Evolutionary conservation across 306 rosid species (phyloP).

Genomic region (Vigna hirtella): DNA sequence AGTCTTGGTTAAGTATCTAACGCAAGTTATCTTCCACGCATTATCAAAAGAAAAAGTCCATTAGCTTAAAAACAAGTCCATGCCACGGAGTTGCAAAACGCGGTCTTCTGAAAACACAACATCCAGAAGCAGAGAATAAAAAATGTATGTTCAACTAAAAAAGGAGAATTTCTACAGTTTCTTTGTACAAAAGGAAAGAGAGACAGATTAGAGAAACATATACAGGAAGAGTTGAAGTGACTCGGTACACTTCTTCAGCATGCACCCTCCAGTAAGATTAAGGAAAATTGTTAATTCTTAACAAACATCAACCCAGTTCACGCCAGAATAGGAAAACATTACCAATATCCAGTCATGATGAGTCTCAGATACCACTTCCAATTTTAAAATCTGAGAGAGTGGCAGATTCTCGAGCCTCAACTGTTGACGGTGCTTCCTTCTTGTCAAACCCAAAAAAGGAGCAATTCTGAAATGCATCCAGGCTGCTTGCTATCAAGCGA

Average conservation of each 20-base stretch:
- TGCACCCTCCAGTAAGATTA: slow-evolving; percentile 58
- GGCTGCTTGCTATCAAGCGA: slow-evolving; percentile 96
- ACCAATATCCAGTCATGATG: slow-evolving; percentile 31
- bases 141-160: slow-evolving; percentile 9
- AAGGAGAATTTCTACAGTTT: slow-evolving; percentile 44
- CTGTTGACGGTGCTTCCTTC: slow-evolving; percentile 75
- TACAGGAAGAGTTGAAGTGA: slow-evolving; percentile 51
- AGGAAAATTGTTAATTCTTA: slow-evolving; percentile 49
- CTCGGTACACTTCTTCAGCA: slow-evolving; percentile 45
- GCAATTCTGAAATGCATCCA: slow-evolving; percentile 98
- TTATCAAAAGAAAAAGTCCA: neutral
- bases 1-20: neutral
- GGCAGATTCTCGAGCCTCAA: slow-evolving; percentile 66
- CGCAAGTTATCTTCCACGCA: neutral
- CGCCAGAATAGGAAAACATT: slow-evolving; percentile 30
- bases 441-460: slow-evolving; percentile 89
- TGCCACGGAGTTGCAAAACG: slow-evolving; percentile 18
- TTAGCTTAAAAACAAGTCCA: neutral
- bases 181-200: slow-evolving; percentile 56
- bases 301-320: slow-evolving; percentile 46
- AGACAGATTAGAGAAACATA: slow-evolving; percentile 48
- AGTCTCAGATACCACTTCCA: slow-evolving; percentile 58
- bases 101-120: slow-evolving; percentile 29
- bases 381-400: slow-evolving; percentile 68
- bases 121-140: slow-evolving; percentile 42